Conservation (phyloP, 148 eudicot genomes). For the Camellia sinensis region DNA sequence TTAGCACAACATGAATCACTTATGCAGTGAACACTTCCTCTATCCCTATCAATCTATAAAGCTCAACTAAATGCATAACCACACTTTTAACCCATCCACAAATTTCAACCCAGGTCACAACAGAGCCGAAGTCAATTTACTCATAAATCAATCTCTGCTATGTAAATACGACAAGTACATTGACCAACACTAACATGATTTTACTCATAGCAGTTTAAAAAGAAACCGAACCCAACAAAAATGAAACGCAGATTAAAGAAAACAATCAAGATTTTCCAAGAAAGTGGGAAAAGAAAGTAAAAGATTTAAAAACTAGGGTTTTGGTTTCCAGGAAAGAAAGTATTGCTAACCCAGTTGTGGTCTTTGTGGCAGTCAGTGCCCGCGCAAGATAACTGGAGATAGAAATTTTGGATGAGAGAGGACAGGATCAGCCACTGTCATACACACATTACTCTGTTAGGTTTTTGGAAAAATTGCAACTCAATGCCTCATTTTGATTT, state of each 20-base stretch:
- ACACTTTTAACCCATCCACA: background rate
- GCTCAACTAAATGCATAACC: too few relatives aligned
- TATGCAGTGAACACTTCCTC: too few relatives aligned
- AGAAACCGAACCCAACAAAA: background rate
- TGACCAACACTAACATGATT: background rate
- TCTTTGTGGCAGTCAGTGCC: constrained; percentile 6
- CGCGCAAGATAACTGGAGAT: background rate
- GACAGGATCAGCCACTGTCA: background rate
- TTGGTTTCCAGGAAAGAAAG: background rate
- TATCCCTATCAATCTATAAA: too few relatives aligned
- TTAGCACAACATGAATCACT: too few relatives aligned
- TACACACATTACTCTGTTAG: background rate
- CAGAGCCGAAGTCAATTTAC: background rate
- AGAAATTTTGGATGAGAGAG: constrained; percentile 1
- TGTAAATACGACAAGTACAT: background rate
- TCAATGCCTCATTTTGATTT: background rate
- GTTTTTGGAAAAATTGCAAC: background rate
- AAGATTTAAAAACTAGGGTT: background rate
- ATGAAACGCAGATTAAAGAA: background rate
- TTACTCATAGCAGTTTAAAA: background rate
- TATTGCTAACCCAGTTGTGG: background rate
- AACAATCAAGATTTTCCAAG: background rate
- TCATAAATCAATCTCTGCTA: background rate
- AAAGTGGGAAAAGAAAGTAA: background rate
- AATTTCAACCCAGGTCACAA: background rate